Percentiles rank a stretch among this genome's conserved stretches.
These are phyloP conservation scores for Aureobasidium sp. DNA, from an alignment of 2,329 filamentous ascomycete genomes.

Conservation along the genomic window DNA sequence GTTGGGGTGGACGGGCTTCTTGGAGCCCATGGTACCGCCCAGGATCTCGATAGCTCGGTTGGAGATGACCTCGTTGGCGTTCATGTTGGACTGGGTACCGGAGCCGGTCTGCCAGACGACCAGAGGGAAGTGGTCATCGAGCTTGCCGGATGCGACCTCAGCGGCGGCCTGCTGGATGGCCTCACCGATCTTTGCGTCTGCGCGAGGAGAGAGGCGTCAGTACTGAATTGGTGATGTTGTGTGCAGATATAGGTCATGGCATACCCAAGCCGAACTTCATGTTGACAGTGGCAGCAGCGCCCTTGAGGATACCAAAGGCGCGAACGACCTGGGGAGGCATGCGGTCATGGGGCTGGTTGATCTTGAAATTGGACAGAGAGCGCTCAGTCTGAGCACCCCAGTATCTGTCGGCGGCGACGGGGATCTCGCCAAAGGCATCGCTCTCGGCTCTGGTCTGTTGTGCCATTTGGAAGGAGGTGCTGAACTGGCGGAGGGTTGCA, in stretches of 20 bases:
- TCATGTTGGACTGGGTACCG: slow-evolving; percentile 99
- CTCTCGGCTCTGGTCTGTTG: slow-evolving; percentile 69
- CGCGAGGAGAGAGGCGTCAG: neutral
- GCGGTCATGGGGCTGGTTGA: slow-evolving; percentile 98
- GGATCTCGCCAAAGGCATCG: slow-evolving; percentile 95
- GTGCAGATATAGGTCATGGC: slow-evolving; percentile 21
- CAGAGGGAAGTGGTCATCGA: slow-evolving; percentile 94
- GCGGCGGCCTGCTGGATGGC: slow-evolving; percentile 91
- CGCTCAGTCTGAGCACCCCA: slow-evolving; percentile 98
- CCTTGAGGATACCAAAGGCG: slow-evolving; percentile 96
- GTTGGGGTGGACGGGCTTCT: slow-evolving; percentile 98
- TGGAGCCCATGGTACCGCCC: slow-evolving; percentile 86
- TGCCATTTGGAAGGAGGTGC: slow-evolving; percentile 29
- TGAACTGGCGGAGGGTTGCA: slow-evolving; percentile 21
- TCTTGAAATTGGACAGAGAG: slow-evolving; percentile 94
- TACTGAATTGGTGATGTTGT: slow-evolving; percentile 3
- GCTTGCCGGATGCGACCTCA: slow-evolving; percentile 89
- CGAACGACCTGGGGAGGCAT: slow-evolving; percentile 90
- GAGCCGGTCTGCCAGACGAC: slow-evolving; percentile 99
- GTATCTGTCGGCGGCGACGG: slow-evolving; percentile 89
- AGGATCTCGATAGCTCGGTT: slow-evolving; percentile 98
- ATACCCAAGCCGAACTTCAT: slow-evolving; percentile 84
- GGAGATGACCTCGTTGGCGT: slow-evolving; percentile 99
- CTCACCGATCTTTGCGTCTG: slow-evolving; percentile 80
- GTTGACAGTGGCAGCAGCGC: slow-evolving; percentile 91